A percentile compares a stretch with the other conserved stretches of the same genome.
These are phyloP conservation scores for Pythium chondricola DNA, from an alignment of 352 stramenopile species.

Conservation along the genomic window DNA sequence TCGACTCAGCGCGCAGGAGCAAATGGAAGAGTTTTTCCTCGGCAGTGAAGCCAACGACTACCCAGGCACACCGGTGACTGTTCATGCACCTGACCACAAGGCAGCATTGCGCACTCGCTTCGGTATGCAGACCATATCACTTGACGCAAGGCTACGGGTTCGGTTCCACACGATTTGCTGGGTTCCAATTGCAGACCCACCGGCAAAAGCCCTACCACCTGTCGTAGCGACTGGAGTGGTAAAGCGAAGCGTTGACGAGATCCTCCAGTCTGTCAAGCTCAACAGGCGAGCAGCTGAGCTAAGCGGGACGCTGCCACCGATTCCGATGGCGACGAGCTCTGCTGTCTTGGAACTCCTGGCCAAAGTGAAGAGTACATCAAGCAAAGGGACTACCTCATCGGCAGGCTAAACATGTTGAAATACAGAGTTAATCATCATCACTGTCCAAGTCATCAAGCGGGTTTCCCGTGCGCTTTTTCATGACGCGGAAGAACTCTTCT, in stretches of 20 bases:
- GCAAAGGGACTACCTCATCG: conserved; percentile 5
- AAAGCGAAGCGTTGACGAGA: conserved; percentile 73
- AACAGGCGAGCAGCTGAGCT: conserved; percentile 20
- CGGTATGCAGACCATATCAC: conserved; percentile 33
- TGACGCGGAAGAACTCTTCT: conserved; percentile 94
- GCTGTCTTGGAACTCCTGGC: too few species aligned
- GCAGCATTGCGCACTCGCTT: conserved; percentile 2
- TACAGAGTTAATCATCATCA: conserved; percentile 71
- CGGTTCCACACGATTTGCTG: conserved; percentile 18
- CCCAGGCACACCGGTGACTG: background rate
- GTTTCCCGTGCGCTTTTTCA: conserved; percentile 94
- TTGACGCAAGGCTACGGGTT: conserved; percentile 30
- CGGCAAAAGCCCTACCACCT: background rate
- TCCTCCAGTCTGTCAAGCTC: conserved; percentile 42
- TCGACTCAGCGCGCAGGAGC: conserved; percentile 25
- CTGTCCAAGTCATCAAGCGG: conserved; percentile 89
- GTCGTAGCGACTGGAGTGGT: conserved; percentile 16
- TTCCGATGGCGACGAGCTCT: conserved; percentile 5
- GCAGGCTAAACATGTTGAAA: conserved; percentile 2
- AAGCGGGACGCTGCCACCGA: conserved; percentile 14
- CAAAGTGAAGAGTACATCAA: too few species aligned
- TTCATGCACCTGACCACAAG: too few species aligned
- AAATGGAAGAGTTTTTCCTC: conserved; percentile 64
- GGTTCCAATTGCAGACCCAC: background rate
- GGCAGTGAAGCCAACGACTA: conserved; percentile 26